Evolutionary conservation across 1,284 basidiomycete genomes (phyloP).

Genomic region (Austroboletus novae-zelandiae): DNA sequence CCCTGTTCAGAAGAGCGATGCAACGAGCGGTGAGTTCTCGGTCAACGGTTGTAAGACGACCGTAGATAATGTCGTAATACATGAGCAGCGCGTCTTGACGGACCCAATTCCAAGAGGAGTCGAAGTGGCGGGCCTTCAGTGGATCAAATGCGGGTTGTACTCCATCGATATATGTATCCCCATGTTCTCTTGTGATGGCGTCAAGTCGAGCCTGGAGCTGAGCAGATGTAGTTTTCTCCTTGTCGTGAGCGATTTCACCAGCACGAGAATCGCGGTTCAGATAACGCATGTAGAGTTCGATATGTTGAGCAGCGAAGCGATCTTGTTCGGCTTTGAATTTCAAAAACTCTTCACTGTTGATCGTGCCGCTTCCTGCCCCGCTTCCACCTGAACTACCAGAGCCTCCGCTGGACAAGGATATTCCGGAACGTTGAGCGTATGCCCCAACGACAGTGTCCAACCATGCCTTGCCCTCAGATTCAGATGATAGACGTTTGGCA

Average conservation of each 20-base stretch:
- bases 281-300: slow-evolving; percentile 96
- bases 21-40: slow-evolving; percentile 96
- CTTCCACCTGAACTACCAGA: slow-evolving; percentile 61
- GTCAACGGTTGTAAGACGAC: slow-evolving; percentile 89
- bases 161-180: slow-evolving; percentile 91
- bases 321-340: slow-evolving; percentile 95
- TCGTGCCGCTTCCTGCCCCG: slow-evolving; percentile 74
- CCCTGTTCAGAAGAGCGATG: slow-evolving; percentile 96
- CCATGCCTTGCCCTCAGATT: slow-evolving; percentile 92
- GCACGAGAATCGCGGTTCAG: slow-evolving; percentile 90
- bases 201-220: slow-evolving; percentile 87
- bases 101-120: slow-evolving; percentile 99
- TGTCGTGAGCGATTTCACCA: slow-evolving; percentile 86
- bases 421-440: slow-evolving; percentile 87
- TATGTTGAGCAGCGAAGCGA: slow-evolving; percentile 88
- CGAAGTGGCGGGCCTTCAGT: slow-evolving; percentile 95
- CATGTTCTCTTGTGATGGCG: slow-evolving; percentile 84
- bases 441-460: slow-evolving; percentile 81
- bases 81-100: slow-evolving; percentile 93
- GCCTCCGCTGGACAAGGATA: slow-evolving; percentile 74
- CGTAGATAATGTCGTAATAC: slow-evolving; percentile 98
- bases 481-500: slow-evolving; percentile 88
- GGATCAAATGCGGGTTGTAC: slow-evolving; percentile 94
- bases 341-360: slow-evolving; percentile 98
- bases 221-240: slow-evolving; percentile 73